These are phyloP conservation scores for Macrotyloma uniflorum DNA, from an alignment of 306 rosid species.

Conservation along the genomic window DNA sequence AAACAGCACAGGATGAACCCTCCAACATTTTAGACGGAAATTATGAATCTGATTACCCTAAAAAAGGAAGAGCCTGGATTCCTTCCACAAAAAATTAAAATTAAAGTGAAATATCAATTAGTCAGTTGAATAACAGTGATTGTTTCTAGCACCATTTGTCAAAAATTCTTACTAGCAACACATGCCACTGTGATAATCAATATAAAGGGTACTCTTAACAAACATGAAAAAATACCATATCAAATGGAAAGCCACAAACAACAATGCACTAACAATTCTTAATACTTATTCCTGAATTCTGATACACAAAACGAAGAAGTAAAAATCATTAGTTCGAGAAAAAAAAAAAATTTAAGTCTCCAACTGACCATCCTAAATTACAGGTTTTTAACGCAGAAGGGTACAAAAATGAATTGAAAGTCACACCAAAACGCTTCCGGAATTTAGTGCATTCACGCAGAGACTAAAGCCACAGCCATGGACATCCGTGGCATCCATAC, in stretches of 20 bases:
- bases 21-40: conserved; percentile 55
- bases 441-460: conserved; percentile 24
- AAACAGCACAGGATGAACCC: conserved; percentile 56
- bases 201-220: background rate
- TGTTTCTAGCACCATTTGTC: background rate
- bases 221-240: background rate
- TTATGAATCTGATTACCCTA: too few relatives aligned
- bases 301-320: background rate
- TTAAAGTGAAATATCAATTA: conserved; percentile 26
- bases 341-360: background rate
- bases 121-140: background rate
- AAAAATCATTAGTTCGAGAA: background rate
- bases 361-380: background rate
- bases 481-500: background rate
- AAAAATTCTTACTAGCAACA: conserved; percentile 6
- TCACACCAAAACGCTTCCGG: conserved; percentile 1
- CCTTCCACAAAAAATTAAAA: conserved; percentile 26
- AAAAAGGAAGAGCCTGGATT: conserved; percentile 11
- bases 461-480: conserved; percentile 25
- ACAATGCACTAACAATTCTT: conserved; percentile 9
- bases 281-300: background rate
- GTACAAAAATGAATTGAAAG: conserved; percentile 32
- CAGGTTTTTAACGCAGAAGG: background rate
- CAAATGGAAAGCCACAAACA: background rate
- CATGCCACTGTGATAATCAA: background rate